Conservation (phyloP, 2,329 filamentous ascomycete species). For the Plectosphaerella sp. region DNA sequence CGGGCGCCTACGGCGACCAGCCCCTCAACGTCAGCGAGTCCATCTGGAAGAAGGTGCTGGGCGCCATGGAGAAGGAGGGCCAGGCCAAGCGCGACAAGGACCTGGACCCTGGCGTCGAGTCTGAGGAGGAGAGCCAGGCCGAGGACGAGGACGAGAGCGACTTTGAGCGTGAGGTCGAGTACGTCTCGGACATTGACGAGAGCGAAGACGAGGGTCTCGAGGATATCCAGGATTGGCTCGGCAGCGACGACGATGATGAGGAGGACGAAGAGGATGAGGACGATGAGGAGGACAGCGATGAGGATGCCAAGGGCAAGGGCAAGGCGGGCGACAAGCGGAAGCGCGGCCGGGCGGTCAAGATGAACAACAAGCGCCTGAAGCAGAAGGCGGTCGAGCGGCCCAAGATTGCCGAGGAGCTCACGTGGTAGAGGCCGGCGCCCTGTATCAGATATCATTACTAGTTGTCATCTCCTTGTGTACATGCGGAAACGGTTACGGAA, state of each 20-base stretch:
- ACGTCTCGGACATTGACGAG: conserved; percentile 86
- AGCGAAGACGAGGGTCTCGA: conserved; percentile 68
- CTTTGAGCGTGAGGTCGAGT: conserved; percentile 77
- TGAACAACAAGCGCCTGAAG: conserved; percentile 33
- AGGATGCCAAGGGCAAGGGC: conserved; percentile 49
- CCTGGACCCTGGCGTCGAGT: conserved; percentile 79
- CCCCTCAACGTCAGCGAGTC: conserved; percentile 92
- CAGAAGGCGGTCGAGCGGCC: conserved; percentile 41
- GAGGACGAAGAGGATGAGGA: conserved; percentile 57
- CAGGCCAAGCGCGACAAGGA: conserved; percentile 82
- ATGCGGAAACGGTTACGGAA: not conserved
- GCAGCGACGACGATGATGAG: conserved; percentile 58
- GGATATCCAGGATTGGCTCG: conserved; percentile 90
- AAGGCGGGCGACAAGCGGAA: conserved; percentile 53
- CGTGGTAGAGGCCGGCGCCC: conserved; percentile 25
- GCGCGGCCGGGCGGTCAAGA: conserved; percentile 42
- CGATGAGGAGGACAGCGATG: conserved; percentile 52
- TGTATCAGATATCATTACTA: too few relatives aligned
- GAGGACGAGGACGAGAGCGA: conserved; percentile 61
- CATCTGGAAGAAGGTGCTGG: conserved; percentile 96
- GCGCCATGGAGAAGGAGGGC: conserved; percentile 81
- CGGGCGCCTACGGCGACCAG: conserved; percentile 90
- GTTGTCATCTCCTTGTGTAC: not conserved
- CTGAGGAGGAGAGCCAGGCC: conserved; percentile 66
- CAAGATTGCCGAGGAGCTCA: conserved; percentile 34